These are phyloP conservation scores for Sporothrix curviconia DNA, from an alignment of 2,329 filamentous ascomycete genomes.

Conservation along the genomic window DNA sequence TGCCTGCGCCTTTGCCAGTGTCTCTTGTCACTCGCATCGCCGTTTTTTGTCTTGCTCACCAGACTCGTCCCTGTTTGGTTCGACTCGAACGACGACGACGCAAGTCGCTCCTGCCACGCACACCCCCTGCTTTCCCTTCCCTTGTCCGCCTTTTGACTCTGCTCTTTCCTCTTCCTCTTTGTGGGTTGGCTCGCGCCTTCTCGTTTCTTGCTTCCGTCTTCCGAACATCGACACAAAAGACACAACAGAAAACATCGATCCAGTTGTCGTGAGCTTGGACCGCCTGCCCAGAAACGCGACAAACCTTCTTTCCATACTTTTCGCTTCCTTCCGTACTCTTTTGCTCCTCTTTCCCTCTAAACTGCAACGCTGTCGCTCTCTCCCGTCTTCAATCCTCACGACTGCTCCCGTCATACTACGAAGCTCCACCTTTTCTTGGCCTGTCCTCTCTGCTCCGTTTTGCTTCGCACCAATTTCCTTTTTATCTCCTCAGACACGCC, in stretches of 20 bases:
- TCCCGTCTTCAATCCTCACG: background rate
- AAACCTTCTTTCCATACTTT: background rate
- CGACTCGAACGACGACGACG: background rate
- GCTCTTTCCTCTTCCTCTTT: background rate
- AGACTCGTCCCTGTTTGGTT: background rate
- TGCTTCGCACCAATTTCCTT: conserved; percentile 9
- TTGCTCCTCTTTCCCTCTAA: background rate
- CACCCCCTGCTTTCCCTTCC: background rate
- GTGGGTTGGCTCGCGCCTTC: background rate
- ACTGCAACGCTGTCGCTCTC: background rate
- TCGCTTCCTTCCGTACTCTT: too few relatives aligned
- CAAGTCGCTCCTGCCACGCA: background rate
- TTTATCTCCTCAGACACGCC: conserved; percentile 1
- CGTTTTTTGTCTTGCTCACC: background rate
- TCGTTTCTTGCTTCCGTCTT: background rate
- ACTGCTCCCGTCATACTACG: background rate
- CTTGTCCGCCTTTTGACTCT: background rate
- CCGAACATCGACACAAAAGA: background rate
- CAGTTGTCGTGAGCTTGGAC: conserved; percentile 4
- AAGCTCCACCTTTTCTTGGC: conserved; percentile 6
- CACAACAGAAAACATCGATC: conserved; percentile 2
- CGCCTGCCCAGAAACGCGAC: conserved; percentile 2
- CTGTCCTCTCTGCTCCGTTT: background rate
- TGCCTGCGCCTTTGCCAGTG: background rate
- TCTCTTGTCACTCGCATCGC: background rate